Conservation (phyloP, 2,329 filamentous ascomycete genomes). For the Talaromyces atroroseus region DNA sequence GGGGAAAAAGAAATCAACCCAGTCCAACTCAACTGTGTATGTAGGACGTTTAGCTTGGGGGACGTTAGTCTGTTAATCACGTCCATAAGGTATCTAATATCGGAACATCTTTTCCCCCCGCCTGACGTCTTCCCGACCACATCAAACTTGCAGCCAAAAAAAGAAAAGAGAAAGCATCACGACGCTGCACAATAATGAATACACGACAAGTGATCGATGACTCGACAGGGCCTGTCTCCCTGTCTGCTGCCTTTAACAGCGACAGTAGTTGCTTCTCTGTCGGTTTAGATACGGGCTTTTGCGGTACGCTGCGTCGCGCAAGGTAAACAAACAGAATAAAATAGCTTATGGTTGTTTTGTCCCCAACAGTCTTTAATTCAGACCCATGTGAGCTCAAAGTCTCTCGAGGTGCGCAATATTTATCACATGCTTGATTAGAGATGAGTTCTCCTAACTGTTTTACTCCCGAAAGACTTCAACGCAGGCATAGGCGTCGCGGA, state of each 20-base stretch:
- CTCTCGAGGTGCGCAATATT: slow-evolving; percentile 47
- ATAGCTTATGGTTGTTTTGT: slow-evolving; percentile 16
- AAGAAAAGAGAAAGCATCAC: not conserved
- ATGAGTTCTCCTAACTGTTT: not conserved
- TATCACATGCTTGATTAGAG: not conserved
- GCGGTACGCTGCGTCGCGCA: slow-evolving; percentile 52
- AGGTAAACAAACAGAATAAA: slow-evolving; percentile 1
- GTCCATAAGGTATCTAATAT: not conserved
- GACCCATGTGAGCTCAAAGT: slow-evolving; percentile 65
- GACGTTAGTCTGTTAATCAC: not conserved
- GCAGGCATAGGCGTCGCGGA: slow-evolving; percentile 75
- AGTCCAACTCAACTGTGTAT: no score
- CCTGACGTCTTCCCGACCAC: not conserved
- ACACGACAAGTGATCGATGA: slow-evolving; percentile 80
- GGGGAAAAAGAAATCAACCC: no score
- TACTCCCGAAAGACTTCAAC: slow-evolving; percentile 57
- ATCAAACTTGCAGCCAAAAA: not conserved
- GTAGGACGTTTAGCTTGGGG: no score
- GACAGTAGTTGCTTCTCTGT: slow-evolving; percentile 82
- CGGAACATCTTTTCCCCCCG: not conserved
- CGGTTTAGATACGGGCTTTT: slow-evolving; percentile 79
- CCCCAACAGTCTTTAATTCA: slow-evolving; percentile 60
- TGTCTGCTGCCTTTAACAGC: slow-evolving; percentile 80
- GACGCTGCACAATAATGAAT: slow-evolving; percentile 69
- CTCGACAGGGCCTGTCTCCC: slow-evolving; percentile 65